Evolutionary conservation across 1,284 basidiomycete species (phyloP).

Genomic region (Tylopilus sp.): DNA sequence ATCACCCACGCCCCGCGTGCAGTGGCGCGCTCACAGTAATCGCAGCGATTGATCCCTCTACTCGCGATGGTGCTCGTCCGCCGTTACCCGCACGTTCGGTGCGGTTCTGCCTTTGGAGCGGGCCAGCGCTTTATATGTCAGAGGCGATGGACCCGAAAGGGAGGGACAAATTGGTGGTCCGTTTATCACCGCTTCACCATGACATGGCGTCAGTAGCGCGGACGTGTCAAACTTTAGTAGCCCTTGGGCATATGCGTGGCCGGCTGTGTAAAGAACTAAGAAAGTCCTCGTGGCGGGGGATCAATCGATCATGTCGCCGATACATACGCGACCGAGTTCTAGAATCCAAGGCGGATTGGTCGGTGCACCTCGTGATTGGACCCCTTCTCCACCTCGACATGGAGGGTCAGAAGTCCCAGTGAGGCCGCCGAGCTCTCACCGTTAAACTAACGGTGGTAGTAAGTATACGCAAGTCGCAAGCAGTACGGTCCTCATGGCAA

Average conservation of each 20-base stretch:
- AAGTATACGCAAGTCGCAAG: not conserved
- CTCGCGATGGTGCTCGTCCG: conserved; percentile 2
- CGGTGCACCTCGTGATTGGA: too few relatives aligned
- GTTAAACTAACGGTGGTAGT: conserved; percentile 5
- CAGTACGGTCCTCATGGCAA: conserved; percentile 4
- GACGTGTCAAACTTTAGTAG: too few relatives aligned
- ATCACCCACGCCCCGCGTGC: conserved; percentile 2
- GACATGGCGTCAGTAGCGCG: too few relatives aligned
- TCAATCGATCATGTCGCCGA: not conserved
- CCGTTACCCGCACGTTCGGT: conserved; percentile 1
- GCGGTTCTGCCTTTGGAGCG: not conserved
- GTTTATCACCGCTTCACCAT: too few relatives aligned
- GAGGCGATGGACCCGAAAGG: too few relatives aligned
- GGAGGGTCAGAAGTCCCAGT: too few relatives aligned
- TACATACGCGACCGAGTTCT: not conserved
- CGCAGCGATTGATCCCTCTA: not conserved
- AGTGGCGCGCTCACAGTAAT: conserved; percentile 1
- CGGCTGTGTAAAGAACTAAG: not conserved
- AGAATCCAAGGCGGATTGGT: not conserved
- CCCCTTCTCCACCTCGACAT: too few relatives aligned
- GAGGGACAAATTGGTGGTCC: too few relatives aligned
- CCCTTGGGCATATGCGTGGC: not conserved
- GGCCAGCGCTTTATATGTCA: too few relatives aligned
- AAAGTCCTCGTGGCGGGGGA: not conserved
- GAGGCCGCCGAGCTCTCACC: not conserved